These are phyloP conservation scores for Aegilops bicornis DNA, from an alignment of 176 grass and related monocot genomes.

Conservation along the genomic window DNA sequence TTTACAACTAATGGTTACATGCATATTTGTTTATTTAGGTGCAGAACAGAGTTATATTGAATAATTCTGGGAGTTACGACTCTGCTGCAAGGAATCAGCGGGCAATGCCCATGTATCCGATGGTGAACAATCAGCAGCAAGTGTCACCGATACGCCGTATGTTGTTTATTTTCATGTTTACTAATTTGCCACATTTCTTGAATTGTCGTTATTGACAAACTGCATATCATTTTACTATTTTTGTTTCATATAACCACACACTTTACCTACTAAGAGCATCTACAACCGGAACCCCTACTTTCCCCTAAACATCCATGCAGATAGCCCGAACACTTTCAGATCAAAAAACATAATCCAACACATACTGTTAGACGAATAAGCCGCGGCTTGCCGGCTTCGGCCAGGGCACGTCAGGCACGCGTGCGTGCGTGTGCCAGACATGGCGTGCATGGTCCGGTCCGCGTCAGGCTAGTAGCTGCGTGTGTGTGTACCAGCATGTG, in stretches of 20 bases:
- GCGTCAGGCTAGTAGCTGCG: too few relatives aligned
- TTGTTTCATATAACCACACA: neutral
- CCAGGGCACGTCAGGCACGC: too few relatives aligned
- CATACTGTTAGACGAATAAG: too few relatives aligned
- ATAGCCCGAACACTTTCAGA: too few relatives aligned
- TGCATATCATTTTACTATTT: neutral
- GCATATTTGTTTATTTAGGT: slow-evolving; percentile 34
- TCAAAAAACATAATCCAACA: too few relatives aligned
- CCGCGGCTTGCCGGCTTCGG: too few relatives aligned
- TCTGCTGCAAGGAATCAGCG: slow-evolving; percentile 45
- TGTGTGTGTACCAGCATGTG: too few relatives aligned
- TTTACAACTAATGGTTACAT: neutral
- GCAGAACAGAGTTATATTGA: slow-evolving; percentile 41
- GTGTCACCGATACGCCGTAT: slow-evolving; percentile 50
- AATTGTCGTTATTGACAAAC: neutral
- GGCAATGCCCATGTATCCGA: slow-evolving; percentile 27
- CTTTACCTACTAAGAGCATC: neutral
- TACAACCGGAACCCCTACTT: too few relatives aligned
- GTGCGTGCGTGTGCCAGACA: too few relatives aligned
- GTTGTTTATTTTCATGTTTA: slow-evolving; percentile 9
- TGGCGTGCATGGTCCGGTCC: too few relatives aligned
- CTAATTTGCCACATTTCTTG: neutral
- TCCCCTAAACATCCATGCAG: too few relatives aligned
- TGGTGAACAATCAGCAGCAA: slow-evolving; percentile 62
- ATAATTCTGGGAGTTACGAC: slow-evolving; percentile 41